Base-by-base conservation (phyloP, 352 stramenopile species). In the Phytophthora uliginosa region DNA sequence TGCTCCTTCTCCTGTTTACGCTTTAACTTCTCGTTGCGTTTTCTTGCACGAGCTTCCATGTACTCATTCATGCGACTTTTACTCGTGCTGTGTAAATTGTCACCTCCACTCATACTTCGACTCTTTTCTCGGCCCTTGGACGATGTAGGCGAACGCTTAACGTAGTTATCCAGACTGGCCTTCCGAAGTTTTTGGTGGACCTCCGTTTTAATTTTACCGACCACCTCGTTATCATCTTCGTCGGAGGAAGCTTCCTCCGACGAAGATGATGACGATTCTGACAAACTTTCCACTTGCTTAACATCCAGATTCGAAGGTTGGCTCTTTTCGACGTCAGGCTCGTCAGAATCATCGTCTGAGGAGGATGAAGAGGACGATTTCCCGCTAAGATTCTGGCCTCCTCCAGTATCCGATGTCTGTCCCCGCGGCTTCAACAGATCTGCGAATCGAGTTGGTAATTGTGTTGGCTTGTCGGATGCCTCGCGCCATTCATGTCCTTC, bases 31-130 rank as follows among this genome's bases (percentile, higher is more conserved):
- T 93, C 86, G 26, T 89, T 83, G 13, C 88, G 88, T 58, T 94
- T 95, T 56, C 77, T 89, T 10, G 87, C 86, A 2, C 90, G 90
- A 33, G 77, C 83, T 51, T 97, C 88, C 90, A 97, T 97, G 72
- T 97, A 97, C 59, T 93, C 83, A 57, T 97, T 97, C 90, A 97
- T 97, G 26, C 90, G 88, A 54, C 83, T 95, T 68, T 91, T 91
- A 33, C 81, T 90, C 13, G 73, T 76, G 12, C 64, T 71, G 48
- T 79, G 76, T 28, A 68, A 57, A 59, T 66, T 66, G n/a, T 82
- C 69, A 62, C 58, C 53, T 62, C 67, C 69, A 54, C 77, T 77
- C 22, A 83, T 56, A 53, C 77, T 85, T 59, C 78, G 75, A 58
- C 52, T 79, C 45, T 87, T 89, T 60, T 85, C 79, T 74, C 72